A percentile compares a stretch with the other conserved stretches of the same genome.
Evolutionary conservation across 208 protist species (phyloP).

Genomic region (Trypanosoma congolense): DNA sequence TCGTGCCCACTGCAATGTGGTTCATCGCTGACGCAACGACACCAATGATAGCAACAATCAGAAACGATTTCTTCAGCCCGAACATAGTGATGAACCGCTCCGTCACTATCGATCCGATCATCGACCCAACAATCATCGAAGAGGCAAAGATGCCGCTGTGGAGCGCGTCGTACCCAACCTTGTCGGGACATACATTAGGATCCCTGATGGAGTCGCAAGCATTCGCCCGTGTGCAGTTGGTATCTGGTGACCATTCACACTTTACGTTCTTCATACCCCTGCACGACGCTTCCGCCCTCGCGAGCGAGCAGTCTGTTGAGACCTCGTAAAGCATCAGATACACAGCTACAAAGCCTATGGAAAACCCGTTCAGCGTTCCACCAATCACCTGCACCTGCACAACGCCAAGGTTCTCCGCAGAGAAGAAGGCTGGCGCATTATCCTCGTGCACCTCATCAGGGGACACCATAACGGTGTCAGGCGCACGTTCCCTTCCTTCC

Average conservation of each 20-base stretch:
- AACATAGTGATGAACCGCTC: slow-evolving; percentile 3
- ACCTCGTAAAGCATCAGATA: slow-evolving; percentile 29
- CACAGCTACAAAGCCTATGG: slow-evolving; percentile 38
- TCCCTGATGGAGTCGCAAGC: slow-evolving; percentile 31
- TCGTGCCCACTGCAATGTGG: slow-evolving; percentile 37
- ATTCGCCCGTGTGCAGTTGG: not conserved
- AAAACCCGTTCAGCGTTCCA: slow-evolving; percentile 55
- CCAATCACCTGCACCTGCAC: slow-evolving; percentile 30
- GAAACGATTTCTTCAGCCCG: slow-evolving; percentile 4
- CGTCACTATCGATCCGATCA: not conserved
- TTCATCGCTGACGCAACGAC: slow-evolving; percentile 2
- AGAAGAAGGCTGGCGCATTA: slow-evolving; percentile 17
- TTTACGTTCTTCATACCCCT: slow-evolving; percentile 18
- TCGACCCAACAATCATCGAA: slow-evolving; percentile 4
- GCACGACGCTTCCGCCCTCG: slow-evolving; percentile 27
- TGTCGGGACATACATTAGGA: not conserved
- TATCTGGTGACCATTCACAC: slow-evolving; percentile 34
- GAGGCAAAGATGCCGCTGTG: slow-evolving; percentile 5
- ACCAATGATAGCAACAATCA: not conserved
- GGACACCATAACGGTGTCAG: not conserved
- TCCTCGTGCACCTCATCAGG: not conserved
- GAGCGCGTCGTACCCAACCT: not conserved
- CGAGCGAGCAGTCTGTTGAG: slow-evolving; percentile 42
- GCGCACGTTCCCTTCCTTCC: not conserved
- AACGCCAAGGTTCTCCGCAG: slow-evolving; percentile 32